These are phyloP conservation scores for Cladosporium colombiae DNA, from an alignment of 2,329 filamentous ascomycete species.

Conservation along the genomic window DNA sequence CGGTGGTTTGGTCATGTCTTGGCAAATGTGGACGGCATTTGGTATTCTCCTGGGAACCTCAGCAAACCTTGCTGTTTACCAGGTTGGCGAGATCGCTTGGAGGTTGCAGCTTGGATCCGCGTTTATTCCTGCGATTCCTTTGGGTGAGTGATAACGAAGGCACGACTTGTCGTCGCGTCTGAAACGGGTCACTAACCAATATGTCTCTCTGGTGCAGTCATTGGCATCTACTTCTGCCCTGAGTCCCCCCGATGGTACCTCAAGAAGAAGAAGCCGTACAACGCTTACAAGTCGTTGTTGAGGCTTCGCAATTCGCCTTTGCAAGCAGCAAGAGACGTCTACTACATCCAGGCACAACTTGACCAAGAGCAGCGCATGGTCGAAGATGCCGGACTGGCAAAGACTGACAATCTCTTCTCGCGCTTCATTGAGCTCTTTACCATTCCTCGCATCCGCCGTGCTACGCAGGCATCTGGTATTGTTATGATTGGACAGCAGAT, in stretches of 20 bases:
- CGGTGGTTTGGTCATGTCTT: constrained; percentile 34
- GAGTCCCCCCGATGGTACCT: constrained; percentile 42
- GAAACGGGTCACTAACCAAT: background rate
- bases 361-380: constrained; percentile 30
- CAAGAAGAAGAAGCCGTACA: constrained; percentile 42
- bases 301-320: constrained; percentile 43
- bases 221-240: constrained; percentile 40
- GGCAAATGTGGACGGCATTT: constrained; percentile 56
- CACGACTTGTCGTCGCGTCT: background rate
- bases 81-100: constrained; percentile 43
- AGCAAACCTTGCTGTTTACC: constrained; percentile 57
- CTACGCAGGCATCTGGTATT: constrained; percentile 72
- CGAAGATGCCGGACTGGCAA: constrained; percentile 36
- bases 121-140: constrained; percentile 45
- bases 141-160: constrained; percentile 25
- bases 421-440: constrained; percentile 63
- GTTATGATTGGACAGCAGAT: constrained; percentile 74
- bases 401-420: constrained; percentile 41
- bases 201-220: constrained; percentile 18
- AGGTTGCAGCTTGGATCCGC: constrained; percentile 46
- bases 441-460: constrained; percentile 67
- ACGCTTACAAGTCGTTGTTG: constrained; percentile 43
- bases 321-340: constrained; percentile 46
- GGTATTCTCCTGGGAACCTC: constrained; percentile 65
- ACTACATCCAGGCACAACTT: constrained; percentile 44